Evolutionary conservation across 345 rosid genomes (phyloP).

Genomic region (Arabidopsis suecica): DNA sequence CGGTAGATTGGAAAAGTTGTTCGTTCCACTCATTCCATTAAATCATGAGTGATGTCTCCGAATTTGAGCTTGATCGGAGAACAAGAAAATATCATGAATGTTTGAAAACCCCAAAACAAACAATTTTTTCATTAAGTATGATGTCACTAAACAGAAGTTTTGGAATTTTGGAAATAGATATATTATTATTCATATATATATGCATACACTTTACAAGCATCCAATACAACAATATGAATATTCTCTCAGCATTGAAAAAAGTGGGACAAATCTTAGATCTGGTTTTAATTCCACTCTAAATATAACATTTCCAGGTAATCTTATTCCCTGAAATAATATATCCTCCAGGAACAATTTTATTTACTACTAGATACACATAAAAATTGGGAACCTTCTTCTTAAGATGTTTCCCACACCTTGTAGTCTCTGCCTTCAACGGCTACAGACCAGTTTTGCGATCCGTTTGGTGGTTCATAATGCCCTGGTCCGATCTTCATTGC

Average conservation of each 20-base stretch:
- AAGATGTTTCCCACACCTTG: conserved; percentile 90
- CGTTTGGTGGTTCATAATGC: conserved; percentile 71
- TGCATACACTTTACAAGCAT: conserved; percentile 19
- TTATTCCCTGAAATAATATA: background rate
- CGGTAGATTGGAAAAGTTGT: too few species aligned
- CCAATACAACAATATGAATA: conserved; percentile 40
- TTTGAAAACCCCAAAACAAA: too few species aligned
- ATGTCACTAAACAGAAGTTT: too few species aligned
- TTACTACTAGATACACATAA: conserved; percentile 17
- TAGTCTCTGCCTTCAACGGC: conserved; percentile 79
- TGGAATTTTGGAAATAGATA: too few species aligned
- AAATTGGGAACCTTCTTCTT: conserved; percentile 19
- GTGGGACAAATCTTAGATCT: conserved; percentile 13
- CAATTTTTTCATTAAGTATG: too few species aligned
- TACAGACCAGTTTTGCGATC: conserved; percentile 60
- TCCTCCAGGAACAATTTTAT: conserved; percentile 32
- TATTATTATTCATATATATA: background rate
- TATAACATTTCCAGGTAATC: too few species aligned
- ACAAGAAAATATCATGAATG: too few species aligned
- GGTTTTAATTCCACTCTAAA: background rate
- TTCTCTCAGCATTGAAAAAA: conserved; percentile 23
- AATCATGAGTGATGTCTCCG: too few species aligned
- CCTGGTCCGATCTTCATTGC: conserved; percentile 97
- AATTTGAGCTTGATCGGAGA: too few species aligned
- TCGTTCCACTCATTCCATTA: too few species aligned